Evolutionary conservation across 148 eudicot species (phyloP), one percentile per base, ranked within the genome.

Genomic region (Fagopyrum esculentum): DNA sequence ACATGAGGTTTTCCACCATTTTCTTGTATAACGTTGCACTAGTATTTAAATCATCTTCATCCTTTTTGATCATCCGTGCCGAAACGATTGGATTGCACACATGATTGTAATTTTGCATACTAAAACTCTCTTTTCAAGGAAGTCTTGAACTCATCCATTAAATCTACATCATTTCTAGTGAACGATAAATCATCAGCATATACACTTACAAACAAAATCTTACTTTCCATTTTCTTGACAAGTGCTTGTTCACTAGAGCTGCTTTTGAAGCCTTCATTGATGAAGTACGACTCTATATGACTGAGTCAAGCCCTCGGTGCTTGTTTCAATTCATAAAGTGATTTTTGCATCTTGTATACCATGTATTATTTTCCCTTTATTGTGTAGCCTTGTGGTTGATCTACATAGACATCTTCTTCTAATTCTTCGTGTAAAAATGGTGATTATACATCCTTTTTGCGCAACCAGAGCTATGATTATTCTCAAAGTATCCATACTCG

Each of bases 1-100:
- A 73, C 76, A 73, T 73, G 45, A 73, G 29, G 30, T 46, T 52
- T 16, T 63, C 63, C 63, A 35, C 76, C n/a, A 52, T 73, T 55
- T 73, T 50, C 64, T 52, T 73, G 64, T 9, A 73, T 22, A 57
- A 57, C 5, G 63, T 57, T 57, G 63, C 63, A 57, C 12, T 15
- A 57, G 63, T 19, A 7, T 57, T 57, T 15, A 57, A 15, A 15
- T 15, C 63, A 13, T 15, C 63, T 19, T 57, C 63, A 57, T 57
- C 63, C 22, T 19, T 15, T 4, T 19, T 19, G 22, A 57, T 57
- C 22, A 6, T 57, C 51, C 26, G 26, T 22, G 26, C 26, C 26
- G 26, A 22, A 22, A 22, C 26, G 0, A 22, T 22, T 22, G 26
- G 26, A 22, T 22, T 22, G 26, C 26, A 22, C 26, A 22, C 26